These are phyloP conservation scores for Solanum verrucosum DNA, from an alignment of 257 asterid genomes.

Conservation along the genomic window DNA sequence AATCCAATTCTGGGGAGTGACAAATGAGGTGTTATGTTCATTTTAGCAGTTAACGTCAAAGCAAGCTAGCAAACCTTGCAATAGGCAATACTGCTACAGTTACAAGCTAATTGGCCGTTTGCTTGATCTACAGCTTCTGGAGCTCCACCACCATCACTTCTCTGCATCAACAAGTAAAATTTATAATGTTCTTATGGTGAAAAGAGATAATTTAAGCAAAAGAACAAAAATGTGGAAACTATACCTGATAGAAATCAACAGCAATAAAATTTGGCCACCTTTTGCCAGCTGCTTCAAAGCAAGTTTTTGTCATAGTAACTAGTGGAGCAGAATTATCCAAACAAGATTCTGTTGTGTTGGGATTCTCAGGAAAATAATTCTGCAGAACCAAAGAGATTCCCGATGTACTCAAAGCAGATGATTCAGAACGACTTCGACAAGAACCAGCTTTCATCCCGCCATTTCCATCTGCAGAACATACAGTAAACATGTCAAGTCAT, in stretches of 20 bases:
- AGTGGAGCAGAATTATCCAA: constrained; percentile 63
- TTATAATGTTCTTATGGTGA: not conserved
- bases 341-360: constrained; percentile 55
- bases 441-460: constrained; percentile 58
- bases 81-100: constrained; percentile 77
- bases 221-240: not conserved
- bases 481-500: not conserved
- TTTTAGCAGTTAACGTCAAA: not conserved
- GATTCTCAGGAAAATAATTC: constrained; percentile 66
- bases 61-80: constrained; percentile 47
- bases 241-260: constrained; percentile 75
- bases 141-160: constrained; percentile 88
- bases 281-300: constrained; percentile 47
- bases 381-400: constrained; percentile 55
- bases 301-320: constrained; percentile 44
- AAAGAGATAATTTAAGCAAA: not conserved
- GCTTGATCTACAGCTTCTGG: constrained; percentile 86
- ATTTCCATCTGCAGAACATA: constrained; percentile 56
- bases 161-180: constrained; percentile 27
- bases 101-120: constrained; percentile 77
- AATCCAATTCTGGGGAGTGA: not conserved
- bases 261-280: constrained; percentile 96
- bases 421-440: constrained; percentile 68
- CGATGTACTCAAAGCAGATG: constrained; percentile 52
- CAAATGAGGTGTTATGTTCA: not conserved